phyloP scores from a whole-genome alignment of 2,329 filamentous ascomycete genomes.

The Colletotrichum sp. region DNA sequence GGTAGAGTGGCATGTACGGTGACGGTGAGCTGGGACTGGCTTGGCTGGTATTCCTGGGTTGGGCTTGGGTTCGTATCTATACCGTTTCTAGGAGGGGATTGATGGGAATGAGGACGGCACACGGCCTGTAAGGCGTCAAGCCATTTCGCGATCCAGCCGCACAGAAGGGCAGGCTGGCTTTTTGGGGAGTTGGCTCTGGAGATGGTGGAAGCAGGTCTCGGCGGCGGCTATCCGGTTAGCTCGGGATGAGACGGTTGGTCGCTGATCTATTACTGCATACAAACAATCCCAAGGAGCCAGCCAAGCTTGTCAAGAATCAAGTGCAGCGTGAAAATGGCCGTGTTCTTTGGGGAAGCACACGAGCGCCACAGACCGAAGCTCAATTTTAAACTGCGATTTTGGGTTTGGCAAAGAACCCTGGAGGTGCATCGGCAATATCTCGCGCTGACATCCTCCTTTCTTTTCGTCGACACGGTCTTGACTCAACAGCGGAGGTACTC shows the following conservation, averaged over 20 bases:
- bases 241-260: background rate
- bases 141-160: background rate
- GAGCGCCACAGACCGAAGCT: background rate
- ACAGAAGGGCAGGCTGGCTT: background rate
- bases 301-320: constrained; percentile 1
- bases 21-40: background rate
- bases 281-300: constrained; percentile 1
- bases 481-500: background rate
- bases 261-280: background rate
- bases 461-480: background rate
- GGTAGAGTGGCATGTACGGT: background rate
- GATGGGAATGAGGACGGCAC: background rate
- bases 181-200: background rate
- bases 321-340: background rate
- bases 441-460: background rate
- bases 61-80: background rate
- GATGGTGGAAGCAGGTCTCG: background rate
- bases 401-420: background rate
- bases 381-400: background rate
- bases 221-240: constrained; percentile 19
- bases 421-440: background rate
- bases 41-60: background rate
- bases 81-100: background rate
- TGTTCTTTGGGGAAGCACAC: background rate
- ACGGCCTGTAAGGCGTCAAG: background rate